Evolutionary conservation across 1,284 basidiomycete species (phyloP).

Genomic region (Trichosporon coremiiforme): DNA sequence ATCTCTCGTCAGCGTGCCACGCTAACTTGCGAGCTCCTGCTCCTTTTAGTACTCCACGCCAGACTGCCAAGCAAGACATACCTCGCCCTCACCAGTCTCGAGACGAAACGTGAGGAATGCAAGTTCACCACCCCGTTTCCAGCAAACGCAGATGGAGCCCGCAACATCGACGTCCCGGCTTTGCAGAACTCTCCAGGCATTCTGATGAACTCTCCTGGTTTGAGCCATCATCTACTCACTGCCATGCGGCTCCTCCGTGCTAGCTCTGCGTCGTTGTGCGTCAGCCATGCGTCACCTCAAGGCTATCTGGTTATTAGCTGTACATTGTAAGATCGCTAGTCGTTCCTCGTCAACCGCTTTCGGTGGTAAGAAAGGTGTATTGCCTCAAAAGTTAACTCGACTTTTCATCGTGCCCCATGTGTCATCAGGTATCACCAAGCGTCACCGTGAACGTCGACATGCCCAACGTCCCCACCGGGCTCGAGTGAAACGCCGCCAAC

Average conservation of each 20-base stretch:
- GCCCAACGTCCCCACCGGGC: not conserved
- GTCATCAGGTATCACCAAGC: not conserved
- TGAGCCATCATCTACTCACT: not conserved
- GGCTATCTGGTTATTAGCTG: not conserved
- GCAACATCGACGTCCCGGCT: not conserved
- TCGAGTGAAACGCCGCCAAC: not conserved
- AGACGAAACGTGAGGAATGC: not conserved
- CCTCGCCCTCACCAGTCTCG: no score
- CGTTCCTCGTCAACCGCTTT: not conserved
- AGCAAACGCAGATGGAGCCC: not conserved
- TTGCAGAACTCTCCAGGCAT: not conserved
- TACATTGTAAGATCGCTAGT: no score
- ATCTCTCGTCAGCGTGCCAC: not conserved
- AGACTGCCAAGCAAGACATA: no score
- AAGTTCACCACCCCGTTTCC: not conserved
- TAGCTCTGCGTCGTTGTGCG: not conserved
- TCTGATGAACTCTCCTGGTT: slow-evolving; percentile 7
- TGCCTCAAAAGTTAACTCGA: not conserved
- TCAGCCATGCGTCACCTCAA: not conserved
- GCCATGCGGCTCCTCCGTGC: not conserved
- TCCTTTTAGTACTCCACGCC: no score
- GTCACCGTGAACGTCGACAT: not conserved
- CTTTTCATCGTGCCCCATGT: no score
- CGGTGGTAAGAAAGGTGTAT: not conserved
- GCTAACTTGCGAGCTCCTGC: no score